Percentiles rank a stretch among this genome's conserved stretches.
phyloP scores from a whole-genome alignment of 2,329 filamentous ascomycete species.

The Aspergillus sp. region DNA sequence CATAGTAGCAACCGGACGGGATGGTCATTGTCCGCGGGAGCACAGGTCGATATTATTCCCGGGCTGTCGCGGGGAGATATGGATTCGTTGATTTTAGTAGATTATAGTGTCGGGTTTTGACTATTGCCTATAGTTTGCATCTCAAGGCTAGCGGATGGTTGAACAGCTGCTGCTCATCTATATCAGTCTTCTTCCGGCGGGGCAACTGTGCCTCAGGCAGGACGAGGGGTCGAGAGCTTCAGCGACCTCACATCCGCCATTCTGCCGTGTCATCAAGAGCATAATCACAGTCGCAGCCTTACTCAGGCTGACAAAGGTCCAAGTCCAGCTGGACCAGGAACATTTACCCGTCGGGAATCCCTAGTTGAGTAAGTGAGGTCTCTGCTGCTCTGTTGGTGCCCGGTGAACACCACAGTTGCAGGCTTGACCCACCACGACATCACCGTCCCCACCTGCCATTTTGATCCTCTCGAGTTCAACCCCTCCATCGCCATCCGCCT shows the following conservation, averaged over 20 bases:
- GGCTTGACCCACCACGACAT: constrained; percentile 30
- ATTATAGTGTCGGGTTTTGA: not conserved
- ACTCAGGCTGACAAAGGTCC: constrained; percentile 2
- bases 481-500: constrained; percentile 14
- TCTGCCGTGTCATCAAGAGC: not conserved
- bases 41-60: not conserved
- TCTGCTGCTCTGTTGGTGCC: not conserved
- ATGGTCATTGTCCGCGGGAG: not conserved
- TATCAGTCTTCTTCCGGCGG: constrained; percentile 10
- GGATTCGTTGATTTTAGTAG: not conserved
- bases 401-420: constrained; percentile 11
- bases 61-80: not conserved
- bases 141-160: not conserved
- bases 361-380: not conserved
- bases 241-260: not conserved
- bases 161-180: not conserved
- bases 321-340: not conserved
- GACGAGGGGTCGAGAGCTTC: not conserved
- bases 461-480: constrained; percentile 17
- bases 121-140: not conserved
- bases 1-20: not conserved
- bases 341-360: not conserved
- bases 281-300: not conserved
- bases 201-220: constrained; percentile 9
- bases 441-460: constrained; percentile 34